Evolutionary conservation across 2,329 filamentous ascomycete species (phyloP), one percentile per base, ranked within the genome.

Genomic region (Rachicladosporium sp.): DNA sequence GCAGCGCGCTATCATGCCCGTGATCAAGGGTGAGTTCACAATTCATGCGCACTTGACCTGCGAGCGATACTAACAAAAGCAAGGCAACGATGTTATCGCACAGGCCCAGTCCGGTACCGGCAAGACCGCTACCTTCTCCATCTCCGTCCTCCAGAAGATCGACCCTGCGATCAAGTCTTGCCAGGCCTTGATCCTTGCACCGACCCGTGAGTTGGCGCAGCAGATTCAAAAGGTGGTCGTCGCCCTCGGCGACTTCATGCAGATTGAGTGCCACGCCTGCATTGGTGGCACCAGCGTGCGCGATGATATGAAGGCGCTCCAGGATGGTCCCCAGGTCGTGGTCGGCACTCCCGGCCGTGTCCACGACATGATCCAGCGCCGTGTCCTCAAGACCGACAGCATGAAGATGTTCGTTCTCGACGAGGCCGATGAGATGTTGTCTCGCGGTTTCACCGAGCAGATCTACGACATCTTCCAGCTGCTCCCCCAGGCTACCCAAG

Each of bases 201-300:
- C 91, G 2, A 96, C 89, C 12, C 86, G 91, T 59, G 91, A 98
- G 73, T 71, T 98, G 49, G 91, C 91, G 34, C 95, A 89, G 21
- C 91, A 98, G 67, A 98, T 98, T 49, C 91, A 98, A 67, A 94
- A 86, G 29, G 91, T 98, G 43, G 83, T 98, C 52, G 93, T 96
- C 79, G 91, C 91, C n/a, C 76, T 98, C n/a, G 91, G 91, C 50
- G 91, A 98, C 65, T 98, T 95, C 71, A 96, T 98, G 91, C 95
- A 95, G 59, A 86, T 98, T 3, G 88, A 98, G 66, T 98, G 91
- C 67, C 91, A 98, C 57, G 89, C 91, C 43, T 98, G 91, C 65
- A 96, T 98, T 56, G 91, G 91, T 51, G 91, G 91, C 44, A 98
- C 91, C 50, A 96, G 94, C 58, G 88, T 98, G 30, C 87, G 91